Percentiles rank a stretch among this genome's conserved stretches.
Evolutionary conservation across 208 protist genomes (phyloP).

Genomic region (Sergeia podlipaevii): DNA sequence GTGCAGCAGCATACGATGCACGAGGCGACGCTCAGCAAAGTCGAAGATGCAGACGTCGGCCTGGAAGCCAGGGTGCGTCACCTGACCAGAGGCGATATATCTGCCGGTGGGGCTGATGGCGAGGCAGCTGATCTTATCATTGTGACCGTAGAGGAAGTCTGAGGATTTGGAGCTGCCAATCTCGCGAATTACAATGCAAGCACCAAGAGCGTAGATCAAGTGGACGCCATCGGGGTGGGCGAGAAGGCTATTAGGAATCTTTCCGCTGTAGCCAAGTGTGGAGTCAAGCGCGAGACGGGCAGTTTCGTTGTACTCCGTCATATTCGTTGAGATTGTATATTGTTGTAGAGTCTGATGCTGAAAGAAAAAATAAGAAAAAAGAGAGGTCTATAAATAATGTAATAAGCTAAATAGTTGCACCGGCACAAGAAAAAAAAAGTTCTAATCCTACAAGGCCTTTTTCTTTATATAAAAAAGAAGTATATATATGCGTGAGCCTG

Average conservation of each 20-base stretch:
- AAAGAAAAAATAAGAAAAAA: no score
- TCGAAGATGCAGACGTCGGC: constrained; percentile 94
- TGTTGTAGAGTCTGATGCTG: no score
- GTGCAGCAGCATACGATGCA: constrained; percentile 93
- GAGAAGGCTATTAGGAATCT: constrained; percentile 77
- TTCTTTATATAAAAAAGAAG: no score
- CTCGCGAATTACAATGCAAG: constrained; percentile 91
- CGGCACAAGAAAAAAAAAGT: no score
- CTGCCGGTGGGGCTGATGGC: constrained; percentile 85
- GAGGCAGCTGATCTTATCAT: constrained; percentile 93
- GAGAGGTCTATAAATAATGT: no score
- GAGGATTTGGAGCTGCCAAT: constrained; percentile 66
- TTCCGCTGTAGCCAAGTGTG: constrained; percentile 83
- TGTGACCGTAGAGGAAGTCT: constrained; percentile 94
- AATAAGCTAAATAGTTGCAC: no score
- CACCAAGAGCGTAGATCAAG: constrained; percentile 92
- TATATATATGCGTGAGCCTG: no score
- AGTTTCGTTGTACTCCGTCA: constrained; percentile 62
- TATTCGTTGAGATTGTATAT: constrained; percentile 14
- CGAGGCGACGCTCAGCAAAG: constrained; percentile 73
- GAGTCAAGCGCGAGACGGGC: constrained; percentile 72
- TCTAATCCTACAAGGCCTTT: no score
- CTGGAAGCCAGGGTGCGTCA: constrained; percentile 94
- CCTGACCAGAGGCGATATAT: constrained; percentile 93
- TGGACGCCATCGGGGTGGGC: constrained; percentile 89